Evolutionary conservation across 2,329 filamentous ascomycete species (phyloP).

Genomic region (Verticillium zaregamsianum): DNA sequence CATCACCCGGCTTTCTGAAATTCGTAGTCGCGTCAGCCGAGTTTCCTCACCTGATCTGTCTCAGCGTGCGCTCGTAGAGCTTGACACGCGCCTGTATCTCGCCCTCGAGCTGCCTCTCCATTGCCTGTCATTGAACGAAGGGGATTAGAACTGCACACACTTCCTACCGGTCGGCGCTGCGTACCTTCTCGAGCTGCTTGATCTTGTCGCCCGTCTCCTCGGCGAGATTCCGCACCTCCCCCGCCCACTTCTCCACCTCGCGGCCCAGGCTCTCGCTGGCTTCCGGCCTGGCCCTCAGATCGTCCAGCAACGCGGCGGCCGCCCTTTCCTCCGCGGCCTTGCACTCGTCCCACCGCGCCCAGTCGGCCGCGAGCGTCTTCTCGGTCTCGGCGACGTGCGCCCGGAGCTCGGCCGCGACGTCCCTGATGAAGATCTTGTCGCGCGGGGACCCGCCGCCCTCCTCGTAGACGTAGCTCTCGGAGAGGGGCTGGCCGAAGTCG

Average conservation of each 20-base stretch:
- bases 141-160: neutral
- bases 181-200: neutral
- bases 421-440: neutral
- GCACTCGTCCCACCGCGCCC: neutral
- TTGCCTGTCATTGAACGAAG: neutral
- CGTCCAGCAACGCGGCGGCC: neutral
- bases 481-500: neutral
- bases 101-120: neutral
- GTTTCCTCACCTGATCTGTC: no score
- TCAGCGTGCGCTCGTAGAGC: no score
- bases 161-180: neutral
- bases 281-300: neutral
- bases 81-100: neutral
- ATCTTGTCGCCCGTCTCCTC: neutral
- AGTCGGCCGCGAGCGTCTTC: neutral
- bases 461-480: neutral
- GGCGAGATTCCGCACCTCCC: neutral
- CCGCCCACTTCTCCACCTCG: neutral
- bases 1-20: no score
- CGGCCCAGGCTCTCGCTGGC: neutral
- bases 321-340: neutral
- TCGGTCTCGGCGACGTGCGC: neutral
- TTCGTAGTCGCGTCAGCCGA: no score
- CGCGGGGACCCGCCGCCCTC: neutral
- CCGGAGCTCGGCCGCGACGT: neutral